Percentiles rank a stretch among this genome's conserved stretches.
These are phyloP conservation scores for Penicillium dipodomyicola DNA, from an alignment of 495 filamentous ascomycete species.

Conservation along the genomic window DNA sequence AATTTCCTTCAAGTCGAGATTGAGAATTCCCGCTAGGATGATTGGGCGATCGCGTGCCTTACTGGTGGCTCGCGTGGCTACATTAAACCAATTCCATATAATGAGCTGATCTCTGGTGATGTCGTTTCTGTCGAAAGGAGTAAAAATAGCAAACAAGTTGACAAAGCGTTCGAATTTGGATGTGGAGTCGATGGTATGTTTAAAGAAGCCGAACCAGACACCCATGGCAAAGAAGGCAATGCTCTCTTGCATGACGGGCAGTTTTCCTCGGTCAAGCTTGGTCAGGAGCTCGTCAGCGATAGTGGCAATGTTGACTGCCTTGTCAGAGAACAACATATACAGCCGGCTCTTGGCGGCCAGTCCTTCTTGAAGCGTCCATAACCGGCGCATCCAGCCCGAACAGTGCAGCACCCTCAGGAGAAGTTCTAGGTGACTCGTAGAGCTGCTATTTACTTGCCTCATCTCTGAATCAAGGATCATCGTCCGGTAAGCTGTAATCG, in stretches of 20 bases:
- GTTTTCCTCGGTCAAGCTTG: not conserved
- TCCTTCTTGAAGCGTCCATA: slow-evolving; percentile 2
- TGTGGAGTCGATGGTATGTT: not conserved
- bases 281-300: not conserved
- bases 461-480: not conserved
- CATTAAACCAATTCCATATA: not conserved
- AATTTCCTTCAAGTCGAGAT: not conserved
- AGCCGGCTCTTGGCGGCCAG: not conserved
- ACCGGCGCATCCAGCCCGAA: not conserved
- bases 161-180: not conserved
- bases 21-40: not conserved
- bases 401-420: not conserved
- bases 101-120: not conserved
- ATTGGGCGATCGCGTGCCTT: not conserved
- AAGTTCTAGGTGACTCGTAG: not conserved
- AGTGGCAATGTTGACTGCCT: not conserved
- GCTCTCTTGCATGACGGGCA: not conserved
- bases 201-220: not conserved
- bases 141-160: not conserved
- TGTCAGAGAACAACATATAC: not conserved
- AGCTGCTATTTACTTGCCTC: not conserved
- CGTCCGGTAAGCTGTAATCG: not conserved
- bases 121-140: not conserved
- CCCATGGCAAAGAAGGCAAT: not conserved
- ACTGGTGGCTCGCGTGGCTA: not conserved